phyloP scores from a whole-genome alignment of 768 basidiomycete genomes.

The Amyloporia xantha region DNA sequence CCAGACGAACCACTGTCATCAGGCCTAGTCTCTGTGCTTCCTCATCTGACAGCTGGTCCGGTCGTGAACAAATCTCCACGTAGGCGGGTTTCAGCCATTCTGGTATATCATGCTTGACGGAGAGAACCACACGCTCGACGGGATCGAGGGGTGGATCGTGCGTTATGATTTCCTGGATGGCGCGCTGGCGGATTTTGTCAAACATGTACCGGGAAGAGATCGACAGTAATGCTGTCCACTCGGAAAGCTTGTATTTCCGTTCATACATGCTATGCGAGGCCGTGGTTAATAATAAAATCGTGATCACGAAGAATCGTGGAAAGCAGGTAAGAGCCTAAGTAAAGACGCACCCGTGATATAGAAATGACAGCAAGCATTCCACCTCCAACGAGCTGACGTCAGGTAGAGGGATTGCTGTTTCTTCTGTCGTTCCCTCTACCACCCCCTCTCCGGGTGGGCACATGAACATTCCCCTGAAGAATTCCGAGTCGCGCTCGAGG shows the following conservation, averaged over 20 bases:
- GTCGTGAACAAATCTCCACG: conserved; percentile 28
- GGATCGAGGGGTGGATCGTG: conserved; percentile 22
- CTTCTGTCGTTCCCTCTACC: conserved; percentile 28
- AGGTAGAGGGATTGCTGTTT: conserved; percentile 27
- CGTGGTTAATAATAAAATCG: not conserved
- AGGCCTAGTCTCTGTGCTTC: conserved; percentile 31
- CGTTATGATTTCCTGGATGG: conserved; percentile 22
- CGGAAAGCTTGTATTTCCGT: conserved; percentile 13
- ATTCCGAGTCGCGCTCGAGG: conserved; percentile 30
- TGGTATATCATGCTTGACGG: conserved; percentile 30
- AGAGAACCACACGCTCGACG: conserved; percentile 32
- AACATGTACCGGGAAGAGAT: conserved; percentile 35
- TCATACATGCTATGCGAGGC: conserved; percentile 9
- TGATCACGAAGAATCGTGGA: too few species aligned
- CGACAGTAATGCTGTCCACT: conserved; percentile 33
- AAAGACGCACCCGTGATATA: conserved; percentile 30
- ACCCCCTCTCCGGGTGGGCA: conserved; percentile 18
- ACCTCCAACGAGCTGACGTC: conserved; percentile 30
- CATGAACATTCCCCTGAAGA: conserved; percentile 33
- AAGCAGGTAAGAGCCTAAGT: too few species aligned
- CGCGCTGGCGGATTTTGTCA: conserved; percentile 28
- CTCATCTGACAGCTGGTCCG: conserved; percentile 26
- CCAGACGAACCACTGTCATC: conserved; percentile 21
- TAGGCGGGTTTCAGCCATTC: conserved; percentile 36
- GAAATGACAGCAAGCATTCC: conserved; percentile 32